Percentiles rank a stretch among this genome's conserved stretches.
Evolutionary conservation across 148 eudicot species (phyloP).

Genomic region (Cornus suecica): DNA sequence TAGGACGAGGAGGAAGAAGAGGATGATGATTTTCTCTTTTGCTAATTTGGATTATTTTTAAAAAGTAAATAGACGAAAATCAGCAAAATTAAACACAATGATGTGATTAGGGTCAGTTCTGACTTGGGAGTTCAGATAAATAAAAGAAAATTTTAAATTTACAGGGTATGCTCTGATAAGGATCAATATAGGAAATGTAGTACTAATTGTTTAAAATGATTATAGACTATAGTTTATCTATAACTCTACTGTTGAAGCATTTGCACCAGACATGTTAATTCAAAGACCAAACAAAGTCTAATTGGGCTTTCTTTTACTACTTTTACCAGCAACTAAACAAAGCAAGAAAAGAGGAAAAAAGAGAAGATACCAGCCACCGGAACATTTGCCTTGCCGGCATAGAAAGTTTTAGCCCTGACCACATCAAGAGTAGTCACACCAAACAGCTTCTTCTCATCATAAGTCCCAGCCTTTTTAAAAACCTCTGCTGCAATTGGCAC

Average conservation of each 20-base stretch:
- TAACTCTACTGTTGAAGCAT: background rate
- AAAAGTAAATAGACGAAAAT: no score
- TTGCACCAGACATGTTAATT: background rate
- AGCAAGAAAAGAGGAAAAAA: background rate
- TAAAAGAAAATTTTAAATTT: no score
- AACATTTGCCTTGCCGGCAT: conserved; percentile 66
- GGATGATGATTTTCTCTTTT: no score
- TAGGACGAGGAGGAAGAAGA: no score
- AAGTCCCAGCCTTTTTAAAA: conserved; percentile 75
- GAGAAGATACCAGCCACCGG: conserved; percentile 44
- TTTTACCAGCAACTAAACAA: background rate
- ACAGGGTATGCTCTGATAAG: no score
- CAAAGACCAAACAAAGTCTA: background rate
- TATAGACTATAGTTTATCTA: background rate
- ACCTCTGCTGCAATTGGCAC: conserved; percentile 86
- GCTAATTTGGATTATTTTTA: no score
- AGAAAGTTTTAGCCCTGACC: conserved; percentile 77
- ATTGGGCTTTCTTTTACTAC: background rate
- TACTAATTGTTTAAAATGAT: background rate
- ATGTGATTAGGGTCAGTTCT: no score
- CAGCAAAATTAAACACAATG: no score
- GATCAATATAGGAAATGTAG: no score
- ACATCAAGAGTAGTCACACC: conserved; percentile 84
- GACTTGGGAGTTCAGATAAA: no score
- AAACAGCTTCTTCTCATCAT: conserved; percentile 68